Base-by-base conservation (phyloP, 75 land plant genomes). In the Picea sitchensis region DNA sequence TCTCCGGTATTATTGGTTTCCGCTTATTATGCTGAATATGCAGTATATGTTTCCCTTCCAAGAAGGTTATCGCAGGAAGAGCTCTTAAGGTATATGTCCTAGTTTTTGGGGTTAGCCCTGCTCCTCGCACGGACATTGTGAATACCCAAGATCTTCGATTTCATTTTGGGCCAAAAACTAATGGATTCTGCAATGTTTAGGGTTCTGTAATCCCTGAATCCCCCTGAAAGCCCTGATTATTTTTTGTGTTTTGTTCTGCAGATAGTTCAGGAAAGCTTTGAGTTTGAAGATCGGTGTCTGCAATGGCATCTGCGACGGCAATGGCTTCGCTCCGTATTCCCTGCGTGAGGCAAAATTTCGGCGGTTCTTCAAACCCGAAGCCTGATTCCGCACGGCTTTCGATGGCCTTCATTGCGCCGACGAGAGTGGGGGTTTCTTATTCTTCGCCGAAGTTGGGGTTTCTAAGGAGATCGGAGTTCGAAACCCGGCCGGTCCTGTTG, bases 221-320 rank as follows among this genome's bases (percentile, higher is more conserved):
- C 3, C 7, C 51, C 51, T 47, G 23, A 23, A 13, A 30, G 65
- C 3, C 30, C 13, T 65, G 15, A 65, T 65, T 32, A 31, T 4
- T 14, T 65, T 65, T 65, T 32, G 17, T 32, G 38, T 14, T 65
- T 47, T 32, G 15, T 34, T 65, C 34, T 65, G 73, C n/a, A 41
- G 73, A 47, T 47, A 5, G 51, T 47, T 5, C 6, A 47, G 51
- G 51, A 47, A 47, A 47, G 51, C 7, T 47, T 47, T 47, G 8
- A 18, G 23, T 69, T 41, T 69, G 73, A 69, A 69, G 47, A 69
- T 41, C 7, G 2, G 18, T 38, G 5, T 20, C 11, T 17, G 47
- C 9, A 41, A 69, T 69, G 73, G 73, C 73, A 38, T 69, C 73
- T 38, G 73, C 73, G 21, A 69, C 51, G 73, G 73, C 73, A 17